Evolutionary conservation across 1,139 yeast species (phyloP).

Genomic region (Candida glucosophila): DNA sequence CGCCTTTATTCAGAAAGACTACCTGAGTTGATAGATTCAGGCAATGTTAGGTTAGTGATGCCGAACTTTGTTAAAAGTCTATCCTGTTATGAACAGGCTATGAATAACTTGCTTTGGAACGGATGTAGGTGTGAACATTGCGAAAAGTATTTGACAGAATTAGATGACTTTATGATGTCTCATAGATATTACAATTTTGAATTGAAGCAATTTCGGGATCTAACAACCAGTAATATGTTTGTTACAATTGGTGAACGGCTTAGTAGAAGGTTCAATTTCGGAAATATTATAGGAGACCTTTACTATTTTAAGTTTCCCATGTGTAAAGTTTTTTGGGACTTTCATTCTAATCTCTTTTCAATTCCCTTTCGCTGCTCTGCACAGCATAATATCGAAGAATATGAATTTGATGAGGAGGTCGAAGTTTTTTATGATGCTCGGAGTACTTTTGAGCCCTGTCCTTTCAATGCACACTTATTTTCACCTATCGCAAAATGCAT

Average conservation of each 20-base stretch:
- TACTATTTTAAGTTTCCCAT: constrained; percentile 16
- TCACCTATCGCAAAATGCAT: constrained; percentile 15
- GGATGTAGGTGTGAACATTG: constrained; percentile 64
- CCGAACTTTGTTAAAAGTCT: constrained; percentile 54
- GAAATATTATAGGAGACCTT: constrained; percentile 15
- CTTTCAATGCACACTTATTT: constrained; percentile 8
- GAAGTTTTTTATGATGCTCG: constrained; percentile 21
- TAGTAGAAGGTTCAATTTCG: constrained; percentile 19
- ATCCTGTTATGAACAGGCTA: constrained; percentile 60
- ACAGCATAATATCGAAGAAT: constrained; percentile 25
- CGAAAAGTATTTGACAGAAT: constrained; percentile 30
- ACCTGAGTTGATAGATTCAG: constrained; percentile 30
- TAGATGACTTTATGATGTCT: constrained; percentile 52
- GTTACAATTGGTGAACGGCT: constrained; percentile 42
- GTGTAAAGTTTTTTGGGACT: constrained; percentile 24
- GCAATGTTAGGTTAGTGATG: constrained; percentile 35
- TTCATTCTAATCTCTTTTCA: constrained; percentile 21
- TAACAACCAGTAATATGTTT: constrained; percentile 50
- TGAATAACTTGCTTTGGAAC: constrained; percentile 66
- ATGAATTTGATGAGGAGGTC: constrained; percentile 28
- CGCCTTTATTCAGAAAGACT: constrained; percentile 39
- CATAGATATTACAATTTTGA: constrained; percentile 49
- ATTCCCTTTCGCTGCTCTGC: constrained; percentile 31
- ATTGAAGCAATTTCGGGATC: constrained; percentile 43
- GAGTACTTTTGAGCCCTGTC: constrained; percentile 11